Conservation (phyloP, 208 protist genomes). For the Crithidia bombi region DNA sequence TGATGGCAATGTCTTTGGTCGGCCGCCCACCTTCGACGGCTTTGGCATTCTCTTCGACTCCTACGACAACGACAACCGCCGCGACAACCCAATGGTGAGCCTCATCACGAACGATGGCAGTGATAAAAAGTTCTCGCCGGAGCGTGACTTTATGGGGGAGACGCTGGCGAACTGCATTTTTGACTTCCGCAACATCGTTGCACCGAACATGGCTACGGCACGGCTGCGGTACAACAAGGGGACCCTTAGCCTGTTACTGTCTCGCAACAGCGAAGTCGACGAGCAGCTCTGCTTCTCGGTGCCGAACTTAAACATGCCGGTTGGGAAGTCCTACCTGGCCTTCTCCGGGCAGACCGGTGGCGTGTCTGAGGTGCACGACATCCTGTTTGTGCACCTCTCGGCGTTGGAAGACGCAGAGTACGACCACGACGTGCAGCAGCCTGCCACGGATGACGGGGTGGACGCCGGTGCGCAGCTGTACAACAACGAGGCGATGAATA, state of each 20-base stretch:
- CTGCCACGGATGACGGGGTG: neutral
- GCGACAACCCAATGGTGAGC: conserved; percentile 81
- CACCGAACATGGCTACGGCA: conserved; percentile 41
- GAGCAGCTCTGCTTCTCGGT: conserved; percentile 59
- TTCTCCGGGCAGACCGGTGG: conserved; percentile 73
- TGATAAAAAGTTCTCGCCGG: conserved; percentile 40
- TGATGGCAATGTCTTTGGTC: conserved; percentile 75
- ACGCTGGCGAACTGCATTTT: conserved; percentile 58
- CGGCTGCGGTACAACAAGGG: conserved; percentile 60
- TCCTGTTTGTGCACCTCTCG: conserved; percentile 74
- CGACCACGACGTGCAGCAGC: conserved; percentile 64
- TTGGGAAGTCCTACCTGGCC: conserved; percentile 57
- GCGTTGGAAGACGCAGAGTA: conserved; percentile 53
- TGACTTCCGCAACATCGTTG: conserved; percentile 45
- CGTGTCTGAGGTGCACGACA: conserved; percentile 70
- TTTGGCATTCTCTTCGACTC: conserved; percentile 88
- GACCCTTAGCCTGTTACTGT: conserved; percentile 52
- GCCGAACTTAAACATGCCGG: conserved; percentile 37
- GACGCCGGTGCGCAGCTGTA: conserved; percentile 12
- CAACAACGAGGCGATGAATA: conserved; percentile 40
- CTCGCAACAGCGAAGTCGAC: conserved; percentile 39
- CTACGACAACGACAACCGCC: conserved; percentile 87
- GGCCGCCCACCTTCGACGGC: conserved; percentile 67
- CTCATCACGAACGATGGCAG: conserved; percentile 60
- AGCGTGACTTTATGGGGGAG: conserved; percentile 67